Conservation (phyloP, 768 basidiomycete genomes). For the Lactarius indigo region DNA sequence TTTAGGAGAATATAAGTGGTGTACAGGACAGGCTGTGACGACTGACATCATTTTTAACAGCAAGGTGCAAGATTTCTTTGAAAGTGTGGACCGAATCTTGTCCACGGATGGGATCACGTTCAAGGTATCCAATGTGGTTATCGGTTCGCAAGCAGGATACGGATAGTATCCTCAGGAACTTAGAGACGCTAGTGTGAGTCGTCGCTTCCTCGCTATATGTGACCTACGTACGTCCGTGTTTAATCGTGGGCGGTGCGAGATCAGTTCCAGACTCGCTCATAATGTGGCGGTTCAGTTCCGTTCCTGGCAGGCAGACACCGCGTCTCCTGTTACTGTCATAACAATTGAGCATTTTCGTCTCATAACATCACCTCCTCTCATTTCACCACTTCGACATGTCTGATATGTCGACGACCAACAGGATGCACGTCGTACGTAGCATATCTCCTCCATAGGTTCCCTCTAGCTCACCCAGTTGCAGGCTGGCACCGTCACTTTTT, state of each 20-base stretch:
- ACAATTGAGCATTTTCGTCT: not conserved
- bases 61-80: conserved; percentile 87
- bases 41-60: conserved; percentile 80
- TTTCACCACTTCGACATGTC: not conserved
- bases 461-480: conserved; percentile 31
- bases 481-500: conserved; percentile 78
- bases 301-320: not conserved
- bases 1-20: conserved; percentile 8
- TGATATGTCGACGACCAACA: not conserved
- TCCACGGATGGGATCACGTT: conserved; percentile 91
- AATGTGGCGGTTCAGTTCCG: not conserved
- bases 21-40: not conserved
- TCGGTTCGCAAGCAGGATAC: conserved; percentile 92
- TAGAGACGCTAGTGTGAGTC: conserved; percentile 14
- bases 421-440: conserved; percentile 14
- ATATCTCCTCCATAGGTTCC: too few species aligned
- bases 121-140: conserved; percentile 93
- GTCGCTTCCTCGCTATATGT: not conserved
- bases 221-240: conserved; percentile 13
- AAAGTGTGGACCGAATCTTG: conserved; percentile 96
- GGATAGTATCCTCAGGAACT: conserved; percentile 64
- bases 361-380: not conserved
- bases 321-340: not conserved
- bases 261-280: conserved; percentile 1
- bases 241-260: conserved; percentile 15